phyloP scores from a whole-genome alignment of 768 basidiomycete species.

The Paxillus ammoniavirescens region DNA sequence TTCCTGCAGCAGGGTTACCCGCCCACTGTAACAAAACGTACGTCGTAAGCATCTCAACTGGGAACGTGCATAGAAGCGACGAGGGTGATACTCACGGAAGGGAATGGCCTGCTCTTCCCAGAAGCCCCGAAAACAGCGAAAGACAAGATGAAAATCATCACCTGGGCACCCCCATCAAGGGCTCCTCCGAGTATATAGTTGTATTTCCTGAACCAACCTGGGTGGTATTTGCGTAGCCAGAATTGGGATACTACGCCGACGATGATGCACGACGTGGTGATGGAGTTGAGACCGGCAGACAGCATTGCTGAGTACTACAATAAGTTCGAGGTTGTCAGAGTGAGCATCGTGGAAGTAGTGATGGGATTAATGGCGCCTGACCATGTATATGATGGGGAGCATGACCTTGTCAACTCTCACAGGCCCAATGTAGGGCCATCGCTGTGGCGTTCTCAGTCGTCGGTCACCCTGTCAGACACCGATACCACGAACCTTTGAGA shows the following conservation, averaged over 20 bases:
- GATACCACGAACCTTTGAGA: conserved; percentile 44
- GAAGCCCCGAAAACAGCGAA: conserved; percentile 52
- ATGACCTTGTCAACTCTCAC: conserved; percentile 48
- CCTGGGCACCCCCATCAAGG: conserved; percentile 42
- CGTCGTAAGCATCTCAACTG: neutral
- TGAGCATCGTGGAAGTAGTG: neutral
- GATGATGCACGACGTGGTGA: conserved; percentile 44
- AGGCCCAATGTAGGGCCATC: conserved; percentile 54
- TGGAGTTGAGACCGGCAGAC: conserved; percentile 55
- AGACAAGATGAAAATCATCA: conserved; percentile 55
- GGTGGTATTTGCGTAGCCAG: conserved; percentile 55
- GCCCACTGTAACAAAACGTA: conserved; percentile 36
- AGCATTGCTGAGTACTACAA: conserved; percentile 41
- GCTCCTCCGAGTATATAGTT: conserved; percentile 48
- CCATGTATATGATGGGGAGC: conserved; percentile 57
- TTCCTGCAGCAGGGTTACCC: conserved; percentile 51
- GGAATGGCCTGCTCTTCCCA: conserved; percentile 48
- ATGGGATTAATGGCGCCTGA: conserved; percentile 10
- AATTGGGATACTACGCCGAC: conserved; percentile 58
- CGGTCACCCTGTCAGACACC: neutral
- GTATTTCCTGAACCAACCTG: conserved; percentile 66
- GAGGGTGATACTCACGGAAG: conserved; percentile 9
- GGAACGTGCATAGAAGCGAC: no score
- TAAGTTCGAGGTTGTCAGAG: conserved; percentile 12
- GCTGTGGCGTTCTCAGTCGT: conserved; percentile 28